Evolutionary conservation across 495 filamentous ascomycete genomes (phyloP), one percentile per base, ranked within the genome.

Genomic region (Acidiella bohemica): DNA sequence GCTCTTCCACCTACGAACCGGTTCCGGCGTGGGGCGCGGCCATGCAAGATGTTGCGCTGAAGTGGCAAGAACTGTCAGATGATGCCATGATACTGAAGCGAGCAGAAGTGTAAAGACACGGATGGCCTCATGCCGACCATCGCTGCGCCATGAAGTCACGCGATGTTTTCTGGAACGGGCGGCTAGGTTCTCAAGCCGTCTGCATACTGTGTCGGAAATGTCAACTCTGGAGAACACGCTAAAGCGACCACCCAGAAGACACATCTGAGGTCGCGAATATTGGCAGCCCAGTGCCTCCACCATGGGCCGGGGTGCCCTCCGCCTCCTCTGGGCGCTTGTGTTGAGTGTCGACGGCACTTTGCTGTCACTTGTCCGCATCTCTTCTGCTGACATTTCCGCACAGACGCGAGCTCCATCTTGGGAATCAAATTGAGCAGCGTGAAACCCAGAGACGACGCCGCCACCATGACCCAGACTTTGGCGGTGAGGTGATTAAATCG

Each of bases 41-140:
- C 8, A 81, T 90, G 3, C 88, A 96, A 61, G 77, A 94, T 31
- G 84, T 92, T 0, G 88, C 88, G 1, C 66, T 95, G 28, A 96
- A 95, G 59, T 96, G 88, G 87, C 88, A 96, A 51, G 78, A 76
- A 27, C n/a, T n/a, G 39, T 75, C 76, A 53, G 88, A 95, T 53
- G 76, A 79, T 41, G 87, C 84, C 10, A 92, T 84, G 80, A 95
- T 95, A 88, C 71, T 94, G 1, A 94, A 94, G n/a, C n/a, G n/a
- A n/a, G n/a, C n/a, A n/a, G n/a, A n/a, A n/a, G n/a, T n/a, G n/a
- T n/a, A n/a, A n/a, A n/a, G n/a, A n/a, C n/a, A n/a, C n/a, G n/a
- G n/a, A n/a, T n/a, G n/a, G n/a, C n/a, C n/a, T n/a, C n/a, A n/a
- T n/a, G n/a, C n/a, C n/a, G n/a, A n/a, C n/a, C n/a, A n/a, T n/a